These are phyloP conservation scores for Entonaema liquescens DNA, from an alignment of 495 filamentous ascomycete genomes.

Conservation along the genomic window DNA sequence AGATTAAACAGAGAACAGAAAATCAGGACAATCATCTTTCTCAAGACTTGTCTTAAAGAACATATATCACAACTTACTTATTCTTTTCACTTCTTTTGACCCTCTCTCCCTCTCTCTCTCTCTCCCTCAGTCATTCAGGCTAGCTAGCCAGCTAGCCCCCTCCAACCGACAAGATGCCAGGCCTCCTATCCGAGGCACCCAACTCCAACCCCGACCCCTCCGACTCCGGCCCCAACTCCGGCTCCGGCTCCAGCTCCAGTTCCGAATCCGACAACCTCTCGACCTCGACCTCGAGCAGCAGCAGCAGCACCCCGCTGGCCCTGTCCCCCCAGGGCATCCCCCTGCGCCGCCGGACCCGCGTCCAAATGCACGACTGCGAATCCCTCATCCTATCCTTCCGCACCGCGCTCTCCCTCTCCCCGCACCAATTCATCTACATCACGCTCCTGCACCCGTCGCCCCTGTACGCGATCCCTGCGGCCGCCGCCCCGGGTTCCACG, in stretches of 20 bases:
- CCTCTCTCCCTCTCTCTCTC: too few relatives aligned
- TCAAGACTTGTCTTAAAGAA: not conserved
- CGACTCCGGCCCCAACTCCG: not conserved
- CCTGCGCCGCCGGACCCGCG: not conserved
- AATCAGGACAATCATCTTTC: not conserved
- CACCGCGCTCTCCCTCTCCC: too few relatives aligned
- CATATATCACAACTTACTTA: not conserved
- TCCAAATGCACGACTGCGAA: not conserved
- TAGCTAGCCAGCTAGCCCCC: too few relatives aligned
- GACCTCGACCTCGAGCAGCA: too few relatives aligned
- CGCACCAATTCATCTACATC: too few relatives aligned
- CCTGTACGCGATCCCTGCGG: not conserved
- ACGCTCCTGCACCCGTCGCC: not conserved
- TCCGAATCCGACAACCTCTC: not conserved
- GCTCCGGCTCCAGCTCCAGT: not conserved
- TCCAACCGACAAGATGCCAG: not conserved
- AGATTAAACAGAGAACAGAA: not conserved
- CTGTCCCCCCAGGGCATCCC: not conserved
- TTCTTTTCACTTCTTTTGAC: not conserved
- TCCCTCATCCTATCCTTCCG: not conserved
- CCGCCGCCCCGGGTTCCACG: not conserved
- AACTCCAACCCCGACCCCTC: not conserved
- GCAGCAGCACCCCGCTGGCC: not conserved
- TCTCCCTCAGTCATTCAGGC: too few relatives aligned
- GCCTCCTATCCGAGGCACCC: too few relatives aligned